Evolutionary conservation across 139 green algal genomes (phyloP).

Genomic region (Picochlorum sp.): DNA sequence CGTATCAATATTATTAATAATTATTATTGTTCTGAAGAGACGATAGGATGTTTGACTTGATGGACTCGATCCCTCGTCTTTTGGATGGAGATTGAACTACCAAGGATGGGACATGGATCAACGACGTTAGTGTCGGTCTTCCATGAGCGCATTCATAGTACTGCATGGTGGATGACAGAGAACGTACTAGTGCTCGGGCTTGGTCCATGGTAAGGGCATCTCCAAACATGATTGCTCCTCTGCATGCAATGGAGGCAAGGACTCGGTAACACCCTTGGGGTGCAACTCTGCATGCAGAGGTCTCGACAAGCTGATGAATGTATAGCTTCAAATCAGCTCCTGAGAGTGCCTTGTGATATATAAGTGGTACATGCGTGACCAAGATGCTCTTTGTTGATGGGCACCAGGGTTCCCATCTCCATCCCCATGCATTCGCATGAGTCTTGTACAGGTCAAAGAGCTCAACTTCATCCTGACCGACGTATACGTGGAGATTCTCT

Average conservation of each 20-base stretch:
- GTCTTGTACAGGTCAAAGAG: conserved; percentile 18
- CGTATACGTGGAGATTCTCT: conserved; percentile 14
- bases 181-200: conserved; percentile 41
- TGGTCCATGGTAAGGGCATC: conserved; percentile 37
- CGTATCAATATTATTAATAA: too few species aligned
- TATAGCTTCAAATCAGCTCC: conserved; percentile 46
- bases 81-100: neutral
- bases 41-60: too few species aligned
- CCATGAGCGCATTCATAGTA: conserved; percentile 75
- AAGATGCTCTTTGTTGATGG: neutral
- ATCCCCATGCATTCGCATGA: conserved; percentile 25
- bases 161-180: conserved; percentile 38
- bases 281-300: conserved; percentile 7
- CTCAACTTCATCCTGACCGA: conserved; percentile 21
- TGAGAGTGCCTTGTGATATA: conserved; percentile 34
- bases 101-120: conserved; percentile 38
- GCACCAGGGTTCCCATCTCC: conserved; percentile 19
- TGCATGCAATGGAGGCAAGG: conserved; percentile 64
- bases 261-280: conserved; percentile 41
- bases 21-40: too few species aligned
- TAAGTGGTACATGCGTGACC: conserved; percentile 34
- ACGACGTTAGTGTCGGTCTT: conserved; percentile 44
- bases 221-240: conserved; percentile 77
- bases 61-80: neutral
- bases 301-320: conserved; percentile 52